Evolutionary conservation across 2,329 filamentous ascomycete genomes (phyloP).

Genomic region (Diplodia seriata): DNA sequence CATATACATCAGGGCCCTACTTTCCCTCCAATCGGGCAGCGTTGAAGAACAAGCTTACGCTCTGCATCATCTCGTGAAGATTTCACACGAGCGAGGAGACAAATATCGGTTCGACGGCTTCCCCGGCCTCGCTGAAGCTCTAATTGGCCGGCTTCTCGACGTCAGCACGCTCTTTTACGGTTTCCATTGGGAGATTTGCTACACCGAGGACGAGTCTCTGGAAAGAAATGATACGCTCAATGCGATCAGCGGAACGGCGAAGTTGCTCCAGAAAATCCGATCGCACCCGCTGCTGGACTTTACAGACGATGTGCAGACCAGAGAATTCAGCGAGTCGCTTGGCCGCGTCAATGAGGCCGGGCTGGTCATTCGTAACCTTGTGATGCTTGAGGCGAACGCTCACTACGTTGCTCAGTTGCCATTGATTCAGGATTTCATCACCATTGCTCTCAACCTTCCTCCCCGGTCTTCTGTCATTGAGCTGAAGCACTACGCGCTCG

Average conservation of each 20-base stretch:
- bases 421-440: constrained; percentile 79
- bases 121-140: constrained; percentile 82
- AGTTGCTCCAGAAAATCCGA: constrained; percentile 75
- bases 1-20: constrained; percentile 88
- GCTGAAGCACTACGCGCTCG: constrained; percentile 87
- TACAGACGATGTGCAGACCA: constrained; percentile 75
- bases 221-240: constrained; percentile 66
- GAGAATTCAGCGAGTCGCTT: constrained; percentile 72
- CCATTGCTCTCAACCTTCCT: constrained; percentile 81
- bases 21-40: constrained; percentile 80
- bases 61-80: constrained; percentile 90
- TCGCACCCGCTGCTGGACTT: constrained; percentile 64
- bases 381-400: constrained; percentile 90
- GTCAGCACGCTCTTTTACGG: constrained; percentile 81
- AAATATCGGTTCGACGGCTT: constrained; percentile 96
- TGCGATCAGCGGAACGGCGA: constrained; percentile 69
- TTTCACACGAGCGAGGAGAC: constrained; percentile 91
- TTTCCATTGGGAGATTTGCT: constrained; percentile 80
- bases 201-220: constrained; percentile 61
- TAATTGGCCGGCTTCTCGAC: constrained; percentile 83
- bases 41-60: constrained; percentile 89
- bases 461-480: constrained; percentile 75
- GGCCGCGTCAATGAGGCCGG: constrained; percentile 84
- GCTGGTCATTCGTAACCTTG: constrained; percentile 92
- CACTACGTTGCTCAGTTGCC: constrained; percentile 77